Evolutionary conservation across 306 rosid genomes (phyloP), one percentile per base, ranked within the genome.

Genomic region (Casuarina cunninghamiana): DNA sequence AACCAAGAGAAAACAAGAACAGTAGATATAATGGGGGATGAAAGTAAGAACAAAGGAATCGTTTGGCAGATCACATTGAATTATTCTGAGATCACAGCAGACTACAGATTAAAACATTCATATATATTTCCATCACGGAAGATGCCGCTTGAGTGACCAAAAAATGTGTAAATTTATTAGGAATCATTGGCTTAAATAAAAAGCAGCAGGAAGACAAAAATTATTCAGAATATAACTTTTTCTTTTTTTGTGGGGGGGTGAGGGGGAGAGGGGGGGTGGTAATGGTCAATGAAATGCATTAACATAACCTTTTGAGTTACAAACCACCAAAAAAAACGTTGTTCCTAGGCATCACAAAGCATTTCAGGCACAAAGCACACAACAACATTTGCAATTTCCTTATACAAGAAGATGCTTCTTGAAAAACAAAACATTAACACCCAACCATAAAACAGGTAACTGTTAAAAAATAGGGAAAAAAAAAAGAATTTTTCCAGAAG

Each of bases 1-100:
- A 32, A 77, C 44, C 16, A 19, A 77, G 71, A 54, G 26, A 74
- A 74, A 49, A 44, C 63, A 69, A 53, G 35, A 49, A 38, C 19
- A 26, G 17, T 11, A 69, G 65, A 16, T 17, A 76, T 17, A 45
- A 73, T 42, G 49, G 48, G 54, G 48, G 76, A 65, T 53, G 37
- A 70, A 53, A 74, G 21, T 6, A 38, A 39, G 35, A 77, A 73
- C 5, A 51, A 10, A 43, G 50, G 42, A 61, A 61, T 61, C 43
- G n/a, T 19, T 57, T 57, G 6, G 35, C 43, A 61, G 35, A 35
- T 61, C 35, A 35, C 35, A 61, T 13, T 61, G 4, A 35, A 37
- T 9, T 61, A 35, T n/a, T 61, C 62, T 55, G 3, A 55, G 11
- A 10, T 55, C 68, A 6, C 9, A 61, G 43, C 43, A 16, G 11